A percentile compares a stretch with the other conserved stretches of the same genome.
phyloP scores from a whole-genome alignment of 306 rosid genomes.

The Prunus mume region DNA sequence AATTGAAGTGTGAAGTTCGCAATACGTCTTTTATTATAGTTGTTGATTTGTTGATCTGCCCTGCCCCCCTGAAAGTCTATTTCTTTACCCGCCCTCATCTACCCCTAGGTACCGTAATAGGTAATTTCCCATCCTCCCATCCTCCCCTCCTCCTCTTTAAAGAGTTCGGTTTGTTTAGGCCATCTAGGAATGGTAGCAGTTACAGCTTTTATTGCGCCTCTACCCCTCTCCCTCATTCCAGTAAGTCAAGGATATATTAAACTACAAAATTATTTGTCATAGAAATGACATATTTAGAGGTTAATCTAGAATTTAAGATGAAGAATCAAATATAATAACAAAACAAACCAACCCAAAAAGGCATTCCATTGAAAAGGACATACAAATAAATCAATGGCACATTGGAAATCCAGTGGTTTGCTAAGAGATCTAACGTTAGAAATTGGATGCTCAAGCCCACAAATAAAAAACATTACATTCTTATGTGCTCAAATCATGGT shows the following conservation, averaged over 20 bases:
- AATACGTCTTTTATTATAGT: not conserved
- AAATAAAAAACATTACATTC: not conserved
- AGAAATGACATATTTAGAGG: not conserved
- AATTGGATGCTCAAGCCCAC: conserved; percentile 1
- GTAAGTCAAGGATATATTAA: not conserved
- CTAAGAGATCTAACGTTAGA: not conserved
- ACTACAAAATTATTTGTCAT: no score
- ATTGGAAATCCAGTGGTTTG: not conserved
- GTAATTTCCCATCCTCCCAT: not conserved
- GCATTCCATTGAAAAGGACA: not conserved
- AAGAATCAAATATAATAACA: not conserved
- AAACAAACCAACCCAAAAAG: not conserved
- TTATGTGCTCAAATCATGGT: not conserved
- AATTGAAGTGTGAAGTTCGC: not conserved
- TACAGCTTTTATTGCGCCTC: not conserved
- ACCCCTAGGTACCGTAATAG: not conserved
- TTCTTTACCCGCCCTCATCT: conserved; percentile 3
- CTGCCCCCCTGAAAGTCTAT: not conserved
- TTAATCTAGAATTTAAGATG: not conserved
- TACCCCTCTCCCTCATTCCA: not conserved
- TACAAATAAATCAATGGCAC: not conserved
- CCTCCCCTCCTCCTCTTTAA: not conserved
- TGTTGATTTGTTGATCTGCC: not conserved
- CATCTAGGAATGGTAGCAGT: not conserved
- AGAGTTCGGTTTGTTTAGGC: not conserved